phyloP scores from a whole-genome alignment of 495 filamentous ascomycete genomes.

The Aspergillus saccharolyticus region DNA sequence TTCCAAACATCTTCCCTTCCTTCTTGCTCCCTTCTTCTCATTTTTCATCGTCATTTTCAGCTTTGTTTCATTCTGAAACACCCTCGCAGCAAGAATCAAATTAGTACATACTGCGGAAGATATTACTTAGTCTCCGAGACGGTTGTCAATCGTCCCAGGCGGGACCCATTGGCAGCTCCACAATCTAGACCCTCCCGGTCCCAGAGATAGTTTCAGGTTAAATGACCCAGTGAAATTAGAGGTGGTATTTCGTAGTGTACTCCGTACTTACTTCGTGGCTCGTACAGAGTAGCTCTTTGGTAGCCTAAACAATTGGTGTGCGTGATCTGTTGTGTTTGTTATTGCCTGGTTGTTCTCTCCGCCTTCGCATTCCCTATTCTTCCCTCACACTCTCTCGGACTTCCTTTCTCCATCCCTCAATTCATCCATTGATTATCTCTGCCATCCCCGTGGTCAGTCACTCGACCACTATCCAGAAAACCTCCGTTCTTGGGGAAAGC shows the following conservation, averaged over 20 bases:
- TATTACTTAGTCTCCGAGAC: not conserved
- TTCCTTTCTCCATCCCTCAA: not conserved
- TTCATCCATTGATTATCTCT: not conserved
- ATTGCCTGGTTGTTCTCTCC: not conserved
- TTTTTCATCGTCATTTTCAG: not conserved
- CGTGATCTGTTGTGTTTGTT: not conserved
- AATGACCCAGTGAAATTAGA: not conserved
- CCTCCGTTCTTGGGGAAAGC: not conserved
- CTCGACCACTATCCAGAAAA: not conserved
- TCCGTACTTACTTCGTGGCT: no score
- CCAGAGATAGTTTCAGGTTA: not conserved
- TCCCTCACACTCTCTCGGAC: constrained; percentile 1
- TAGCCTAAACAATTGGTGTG: no score
- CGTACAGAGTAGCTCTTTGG: no score
- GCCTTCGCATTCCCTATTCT: not conserved
- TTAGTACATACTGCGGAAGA: not conserved
- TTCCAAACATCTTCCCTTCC: not conserved
- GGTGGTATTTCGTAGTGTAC: no score
- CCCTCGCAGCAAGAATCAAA: not conserved
- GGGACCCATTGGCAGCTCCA: not conserved
- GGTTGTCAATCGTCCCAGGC: not conserved
- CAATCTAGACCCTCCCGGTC: not conserved
- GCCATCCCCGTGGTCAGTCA: constrained; percentile 1
- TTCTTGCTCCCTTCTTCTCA: not conserved
- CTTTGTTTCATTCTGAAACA: not conserved